A percentile compares a stretch with the other conserved stretches of the same genome.
Conservation (phyloP, 371 early-diverging fungal genomes). For the Syncephalastrum contaminatum region DNA sequence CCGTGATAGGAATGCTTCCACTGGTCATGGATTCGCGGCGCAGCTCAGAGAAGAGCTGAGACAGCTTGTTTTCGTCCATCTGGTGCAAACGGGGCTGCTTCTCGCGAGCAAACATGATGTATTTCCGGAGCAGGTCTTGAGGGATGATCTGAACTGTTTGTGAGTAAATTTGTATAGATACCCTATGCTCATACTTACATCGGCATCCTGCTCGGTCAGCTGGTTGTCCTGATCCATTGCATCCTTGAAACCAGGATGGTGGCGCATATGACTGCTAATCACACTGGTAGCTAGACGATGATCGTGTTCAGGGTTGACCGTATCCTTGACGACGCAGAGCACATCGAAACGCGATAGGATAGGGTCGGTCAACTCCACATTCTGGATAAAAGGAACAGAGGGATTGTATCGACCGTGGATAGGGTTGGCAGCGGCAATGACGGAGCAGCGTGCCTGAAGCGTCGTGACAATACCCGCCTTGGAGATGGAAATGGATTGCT, state of each 20-base stretch:
- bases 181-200: slow-evolving; percentile 1
- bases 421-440: slow-evolving; percentile 97
- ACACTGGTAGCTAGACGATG: slow-evolving; percentile 95
- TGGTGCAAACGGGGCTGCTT: slow-evolving; percentile 84
- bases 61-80: slow-evolving; percentile 88
- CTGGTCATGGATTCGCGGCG: slow-evolving; percentile 88
- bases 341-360: slow-evolving; percentile 99
- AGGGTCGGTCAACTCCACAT: slow-evolving; percentile 99
- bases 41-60: slow-evolving; percentile 90
- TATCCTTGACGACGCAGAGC: slow-evolving; percentile 97
- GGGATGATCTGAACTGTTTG: slow-evolving; percentile 60
- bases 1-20: slow-evolving; percentile 98
- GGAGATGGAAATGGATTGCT: slow-evolving; percentile 89
- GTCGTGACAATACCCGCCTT: slow-evolving; percentile 96
- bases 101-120: slow-evolving; percentile 96
- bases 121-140: slow-evolving; percentile 92
- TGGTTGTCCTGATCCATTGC: slow-evolving; percentile 26
- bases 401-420: slow-evolving; percentile 97
- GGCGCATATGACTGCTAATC: slow-evolving; percentile 86
- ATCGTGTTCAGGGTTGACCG: slow-evolving; percentile 87
- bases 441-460: slow-evolving; percentile 88
- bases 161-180: too few relatives aligned
- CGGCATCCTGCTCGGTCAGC: slow-evolving; percentile 41
- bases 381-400: slow-evolving; percentile 93
- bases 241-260: slow-evolving; percentile 72